phyloP scores from a whole-genome alignment of 2,329 filamentous ascomycete species.

The Iodosphaeria phyllophila region DNA sequence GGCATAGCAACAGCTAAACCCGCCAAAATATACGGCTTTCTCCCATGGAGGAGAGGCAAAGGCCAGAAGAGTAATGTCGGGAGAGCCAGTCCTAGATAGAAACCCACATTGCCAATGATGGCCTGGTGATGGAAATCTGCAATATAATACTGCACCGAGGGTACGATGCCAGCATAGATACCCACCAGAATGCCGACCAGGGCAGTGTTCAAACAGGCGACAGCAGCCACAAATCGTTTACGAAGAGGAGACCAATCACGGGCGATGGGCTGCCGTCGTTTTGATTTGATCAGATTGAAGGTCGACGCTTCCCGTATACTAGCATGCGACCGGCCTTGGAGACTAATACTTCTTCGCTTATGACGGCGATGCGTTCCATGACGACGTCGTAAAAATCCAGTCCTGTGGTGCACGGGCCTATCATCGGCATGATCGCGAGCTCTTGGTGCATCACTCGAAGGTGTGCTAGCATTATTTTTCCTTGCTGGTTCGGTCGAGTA shows the following conservation, averaged over 20 bases:
- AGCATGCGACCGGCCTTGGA: conserved; percentile 32
- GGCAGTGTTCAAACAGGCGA: conserved; percentile 56
- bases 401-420: no score
- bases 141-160: conserved; percentile 62
- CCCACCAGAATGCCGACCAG: conserved; percentile 53
- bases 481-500: conserved; percentile 6
- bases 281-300: conserved; percentile 32
- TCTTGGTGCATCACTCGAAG: no score
- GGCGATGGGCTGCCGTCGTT: conserved; percentile 46
- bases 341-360: conserved; percentile 18
- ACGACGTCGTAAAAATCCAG: no score
- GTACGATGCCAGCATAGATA: conserved; percentile 61
- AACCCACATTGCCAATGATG: conserved; percentile 54
- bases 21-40: conserved; percentile 58
- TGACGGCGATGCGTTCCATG: no score
- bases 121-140: conserved; percentile 48
- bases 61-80: conserved; percentile 58
- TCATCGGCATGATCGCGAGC: no score
- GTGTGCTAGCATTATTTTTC: no score
- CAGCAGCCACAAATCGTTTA: conserved; percentile 48
- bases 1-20: conserved; percentile 52
- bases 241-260: conserved; percentile 50
- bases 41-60: conserved; percentile 53
- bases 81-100: conserved; percentile 53
- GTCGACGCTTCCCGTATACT: conserved; percentile 28